Evolutionary conservation across 2,329 filamentous ascomycete genomes (phyloP).

Genomic region (Aspergillus novofumigatus): DNA sequence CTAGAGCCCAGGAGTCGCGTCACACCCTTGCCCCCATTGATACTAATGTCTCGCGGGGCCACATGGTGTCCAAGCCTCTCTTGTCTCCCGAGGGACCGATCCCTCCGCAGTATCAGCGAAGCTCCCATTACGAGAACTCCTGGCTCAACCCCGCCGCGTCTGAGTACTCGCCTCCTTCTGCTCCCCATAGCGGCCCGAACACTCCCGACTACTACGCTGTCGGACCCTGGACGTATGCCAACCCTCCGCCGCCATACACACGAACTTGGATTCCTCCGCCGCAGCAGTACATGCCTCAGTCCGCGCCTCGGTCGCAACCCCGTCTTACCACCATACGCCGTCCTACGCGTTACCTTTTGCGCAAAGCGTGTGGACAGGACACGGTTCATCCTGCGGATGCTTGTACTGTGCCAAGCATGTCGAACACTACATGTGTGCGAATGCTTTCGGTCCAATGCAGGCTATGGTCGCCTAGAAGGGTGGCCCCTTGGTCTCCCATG

Average conservation of each 20-base stretch:
- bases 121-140: conserved; percentile 46
- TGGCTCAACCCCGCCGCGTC: conserved; percentile 47
- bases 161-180: conserved; percentile 50
- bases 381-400: conserved; percentile 46
- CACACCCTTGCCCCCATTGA: conserved; percentile 59
- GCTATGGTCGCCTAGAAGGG: conserved; percentile 39
- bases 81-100: conserved; percentile 47
- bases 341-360: conserved; percentile 45
- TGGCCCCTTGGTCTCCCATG: conserved; percentile 3
- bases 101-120: conserved; percentile 48
- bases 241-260: conserved; percentile 40
- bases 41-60: conserved; percentile 56
- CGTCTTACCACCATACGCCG: conserved; percentile 47
- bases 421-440: conserved; percentile 47
- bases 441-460: conserved; percentile 43
- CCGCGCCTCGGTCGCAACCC: conserved; percentile 41
- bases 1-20: conserved; percentile 44
- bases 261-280: conserved; percentile 37
- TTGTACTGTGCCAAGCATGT: conserved; percentile 46
- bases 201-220: conserved; percentile 46
- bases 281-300: conserved; percentile 32
- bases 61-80: conserved; percentile 47
- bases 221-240: conserved; percentile 40
- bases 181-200: conserved; percentile 45
- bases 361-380: conserved; percentile 46